Conservation (phyloP, 176 grass and related monocot genomes). For the Calamus simplicifolius region DNA sequence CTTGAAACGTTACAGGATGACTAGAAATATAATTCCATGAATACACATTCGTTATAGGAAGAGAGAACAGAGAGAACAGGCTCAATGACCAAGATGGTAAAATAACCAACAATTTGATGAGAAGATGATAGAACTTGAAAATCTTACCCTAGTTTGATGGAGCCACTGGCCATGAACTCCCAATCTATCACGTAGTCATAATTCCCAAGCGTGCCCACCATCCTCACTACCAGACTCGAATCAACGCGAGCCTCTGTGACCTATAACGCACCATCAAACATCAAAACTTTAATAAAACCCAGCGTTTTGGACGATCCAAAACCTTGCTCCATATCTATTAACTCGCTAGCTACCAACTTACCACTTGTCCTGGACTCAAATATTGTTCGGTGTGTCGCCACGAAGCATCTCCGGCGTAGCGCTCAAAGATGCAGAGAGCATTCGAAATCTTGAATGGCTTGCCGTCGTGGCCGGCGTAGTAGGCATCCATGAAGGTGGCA, state of each 20-base stretch:
- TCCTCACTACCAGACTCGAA: conserved; percentile 68
- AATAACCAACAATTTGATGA: too few species aligned
- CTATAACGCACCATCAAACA: conserved; percentile 6
- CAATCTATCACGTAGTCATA: conserved; percentile 82
- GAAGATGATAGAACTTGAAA: background rate
- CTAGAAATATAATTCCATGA: too few species aligned
- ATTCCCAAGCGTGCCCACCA: conserved; percentile 58
- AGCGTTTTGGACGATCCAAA: too few species aligned
- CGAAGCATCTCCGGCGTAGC: conserved; percentile 45
- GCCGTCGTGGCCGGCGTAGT: conserved; percentile 46
- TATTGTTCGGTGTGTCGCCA: conserved; percentile 82
- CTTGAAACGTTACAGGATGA: too few species aligned
- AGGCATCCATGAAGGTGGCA: conserved; percentile 51
- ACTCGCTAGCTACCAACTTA: too few species aligned
- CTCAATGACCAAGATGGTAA: too few species aligned
- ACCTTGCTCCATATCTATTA: too few species aligned
- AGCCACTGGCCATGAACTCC: conserved; percentile 79
- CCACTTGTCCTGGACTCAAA: conserved; percentile 37
- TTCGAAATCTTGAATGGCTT: conserved; percentile 29
- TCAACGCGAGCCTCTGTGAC: conserved; percentile 69
- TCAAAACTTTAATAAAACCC: too few species aligned
- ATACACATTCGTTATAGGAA: too few species aligned
- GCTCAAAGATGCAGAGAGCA: conserved; percentile 72
- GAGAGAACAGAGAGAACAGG: too few species aligned
- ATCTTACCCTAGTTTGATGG: conserved; percentile 52